Percentiles rank a stretch among this genome's conserved stretches.
Evolutionary conservation across 2,329 filamentous ascomycete species (phyloP).

Genomic region (Fusarium denticulatum): DNA sequence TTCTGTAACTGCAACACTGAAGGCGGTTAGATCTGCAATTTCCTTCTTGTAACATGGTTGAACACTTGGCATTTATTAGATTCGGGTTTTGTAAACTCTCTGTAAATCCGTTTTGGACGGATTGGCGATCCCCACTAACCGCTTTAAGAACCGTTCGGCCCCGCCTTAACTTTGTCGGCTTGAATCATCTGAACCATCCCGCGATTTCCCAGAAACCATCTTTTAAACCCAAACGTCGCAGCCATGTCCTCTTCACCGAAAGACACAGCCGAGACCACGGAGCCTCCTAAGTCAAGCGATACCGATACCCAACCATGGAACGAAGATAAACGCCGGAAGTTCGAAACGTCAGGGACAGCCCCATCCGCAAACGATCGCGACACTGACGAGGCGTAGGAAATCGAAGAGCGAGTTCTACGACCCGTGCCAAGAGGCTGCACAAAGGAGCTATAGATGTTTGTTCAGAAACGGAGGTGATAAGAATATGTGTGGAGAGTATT

Average conservation of each 20-base stretch:
- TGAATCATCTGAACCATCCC: background rate
- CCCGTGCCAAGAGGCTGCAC: constrained; percentile 92
- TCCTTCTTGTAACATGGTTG: background rate
- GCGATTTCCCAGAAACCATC: background rate
- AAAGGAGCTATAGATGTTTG: constrained; percentile 85
- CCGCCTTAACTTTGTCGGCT: constrained; percentile 9
- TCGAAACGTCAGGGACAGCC: constrained; percentile 64
- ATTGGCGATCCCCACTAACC: background rate
- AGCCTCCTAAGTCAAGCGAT: constrained; percentile 24
- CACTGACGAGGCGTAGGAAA: constrained; percentile 68
- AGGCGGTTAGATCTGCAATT: too few species aligned
- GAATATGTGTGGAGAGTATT: constrained; percentile 93
- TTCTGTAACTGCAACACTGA: too few species aligned
- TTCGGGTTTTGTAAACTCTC: background rate
- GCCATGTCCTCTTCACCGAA: constrained; percentile 36
- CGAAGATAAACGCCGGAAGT: constrained; percentile 69
- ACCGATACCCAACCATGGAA: constrained; percentile 60
- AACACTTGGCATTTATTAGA: background rate
- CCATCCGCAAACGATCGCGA: background rate
- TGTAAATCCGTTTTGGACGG: background rate
- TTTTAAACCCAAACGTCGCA: background rate
- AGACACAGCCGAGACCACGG: constrained; percentile 26
- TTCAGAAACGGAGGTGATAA: constrained; percentile 88
- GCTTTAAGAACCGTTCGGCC: background rate
- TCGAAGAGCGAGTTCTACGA: constrained; percentile 90